phyloP scores from a whole-genome alignment of 1,284 basidiomycete species.

The Pseudozyma hubeiensis region DNA sequence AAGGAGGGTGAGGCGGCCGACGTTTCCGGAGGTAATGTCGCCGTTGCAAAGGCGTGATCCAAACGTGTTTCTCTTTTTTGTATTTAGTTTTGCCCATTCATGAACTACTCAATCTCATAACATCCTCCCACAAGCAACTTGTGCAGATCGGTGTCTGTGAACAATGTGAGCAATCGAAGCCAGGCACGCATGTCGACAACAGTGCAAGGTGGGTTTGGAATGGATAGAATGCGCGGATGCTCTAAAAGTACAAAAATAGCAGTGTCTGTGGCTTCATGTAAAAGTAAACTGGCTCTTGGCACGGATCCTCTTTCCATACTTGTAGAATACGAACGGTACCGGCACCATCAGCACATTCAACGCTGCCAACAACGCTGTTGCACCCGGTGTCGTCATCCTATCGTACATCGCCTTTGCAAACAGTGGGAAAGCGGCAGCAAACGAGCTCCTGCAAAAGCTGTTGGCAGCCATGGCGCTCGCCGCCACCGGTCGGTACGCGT shows the following conservation, averaged over 20 bases:
- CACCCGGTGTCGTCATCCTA: slow-evolving; percentile 30
- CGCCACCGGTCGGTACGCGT: slow-evolving; percentile 50
- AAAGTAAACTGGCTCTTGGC: slow-evolving; percentile 45
- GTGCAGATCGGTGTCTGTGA: too few relatives aligned
- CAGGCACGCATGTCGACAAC: too few relatives aligned
- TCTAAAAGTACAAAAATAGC: not conserved
- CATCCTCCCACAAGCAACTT: too few relatives aligned
- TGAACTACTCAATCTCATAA: too few relatives aligned
- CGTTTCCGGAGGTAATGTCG: slow-evolving; percentile 6
- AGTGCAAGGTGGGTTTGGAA: too few relatives aligned
- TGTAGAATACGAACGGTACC: slow-evolving; percentile 53
- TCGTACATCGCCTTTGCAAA: slow-evolving; percentile 53
- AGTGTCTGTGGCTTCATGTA: not conserved
- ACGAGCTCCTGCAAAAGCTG: slow-evolving; percentile 42
- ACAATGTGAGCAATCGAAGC: too few relatives aligned
- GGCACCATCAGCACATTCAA: slow-evolving; percentile 54
- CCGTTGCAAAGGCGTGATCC: slow-evolving; percentile 27
- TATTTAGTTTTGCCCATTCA: not conserved
- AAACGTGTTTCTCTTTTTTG: slow-evolving; percentile 4
- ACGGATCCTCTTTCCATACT: slow-evolving; percentile 50
- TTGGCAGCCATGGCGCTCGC: slow-evolving; percentile 57
- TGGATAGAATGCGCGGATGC: too few relatives aligned
- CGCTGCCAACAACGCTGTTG: slow-evolving; percentile 40
- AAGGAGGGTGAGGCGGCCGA: slow-evolving; percentile 4
- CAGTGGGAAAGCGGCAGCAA: slow-evolving; percentile 43